Conservation (phyloP, 164 flowering plant genomes). For the Nymphaea thermarum region DNA sequence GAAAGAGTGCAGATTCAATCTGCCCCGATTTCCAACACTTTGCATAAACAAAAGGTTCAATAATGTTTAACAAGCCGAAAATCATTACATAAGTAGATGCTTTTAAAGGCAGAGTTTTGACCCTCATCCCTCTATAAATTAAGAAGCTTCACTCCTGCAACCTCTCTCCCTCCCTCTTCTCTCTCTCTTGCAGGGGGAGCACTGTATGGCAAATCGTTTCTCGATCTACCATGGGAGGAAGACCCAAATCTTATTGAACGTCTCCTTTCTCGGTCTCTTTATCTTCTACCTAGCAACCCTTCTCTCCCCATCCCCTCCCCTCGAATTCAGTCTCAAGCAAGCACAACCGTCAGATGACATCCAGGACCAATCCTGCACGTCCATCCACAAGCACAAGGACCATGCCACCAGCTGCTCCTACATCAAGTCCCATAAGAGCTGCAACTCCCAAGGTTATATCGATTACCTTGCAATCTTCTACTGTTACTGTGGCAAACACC, state of each 20-base stretch:
- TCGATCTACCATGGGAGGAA: constrained; percentile 4
- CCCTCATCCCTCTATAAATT: no score
- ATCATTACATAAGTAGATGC: no score
- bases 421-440: constrained; percentile 28
- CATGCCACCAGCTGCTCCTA: constrained; percentile 32
- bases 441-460: constrained; percentile 46
- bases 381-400: constrained; percentile 13
- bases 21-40: no score
- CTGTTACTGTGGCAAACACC: constrained; percentile 33
- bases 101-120: no score
- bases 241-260: constrained; percentile 11
- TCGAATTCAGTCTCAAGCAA: neutral
- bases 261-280: constrained; percentile 9
- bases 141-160: no score
- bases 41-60: no score
- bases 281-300: constrained; percentile 4
- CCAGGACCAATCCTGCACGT: constrained; percentile 11
- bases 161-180: neutral
- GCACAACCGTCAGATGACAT: neutral
- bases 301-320: neutral
- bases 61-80: no score
- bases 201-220: constrained; percentile 6
- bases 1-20: no score
- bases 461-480: constrained; percentile 52
- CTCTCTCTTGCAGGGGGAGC: neutral